These are phyloP conservation scores for Lablab purpureus DNA, from an alignment of 306 rosid genomes.

Conservation along the genomic window DNA sequence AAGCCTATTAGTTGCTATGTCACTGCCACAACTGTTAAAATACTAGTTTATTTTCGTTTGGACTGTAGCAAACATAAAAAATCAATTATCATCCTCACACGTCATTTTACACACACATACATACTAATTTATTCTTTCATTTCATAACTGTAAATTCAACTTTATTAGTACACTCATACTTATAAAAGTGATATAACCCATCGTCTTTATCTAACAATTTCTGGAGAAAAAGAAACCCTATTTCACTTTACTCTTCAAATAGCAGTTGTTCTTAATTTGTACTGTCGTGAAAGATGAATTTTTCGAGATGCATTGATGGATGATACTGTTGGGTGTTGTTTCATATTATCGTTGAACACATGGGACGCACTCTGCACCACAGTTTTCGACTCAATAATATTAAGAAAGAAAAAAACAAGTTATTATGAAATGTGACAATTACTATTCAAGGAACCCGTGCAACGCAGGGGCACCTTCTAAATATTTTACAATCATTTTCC, in stretches of 20 bases:
- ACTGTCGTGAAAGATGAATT: not conserved
- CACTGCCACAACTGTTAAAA: slow-evolving; percentile 53
- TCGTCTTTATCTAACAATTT: not conserved
- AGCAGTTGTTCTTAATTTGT: not conserved
- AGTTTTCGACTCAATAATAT: not conserved
- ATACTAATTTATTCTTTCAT: slow-evolving; percentile 16
- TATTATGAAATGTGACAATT: slow-evolving; percentile 17
- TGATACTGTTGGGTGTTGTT: not conserved
- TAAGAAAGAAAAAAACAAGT: not conserved
- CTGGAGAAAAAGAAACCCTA: not conserved
- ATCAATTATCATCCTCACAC: not conserved
- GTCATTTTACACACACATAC: slow-evolving; percentile 18
- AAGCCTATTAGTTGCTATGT: slow-evolving; percentile 60
- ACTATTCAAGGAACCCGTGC: slow-evolving; percentile 13
- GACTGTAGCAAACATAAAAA: slow-evolving; percentile 38
- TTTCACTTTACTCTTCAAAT: not conserved
- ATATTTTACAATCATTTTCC: not conserved
- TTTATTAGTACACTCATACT: not conserved
- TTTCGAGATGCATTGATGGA: not conserved
- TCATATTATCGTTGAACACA: not conserved
- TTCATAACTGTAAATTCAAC: not conserved
- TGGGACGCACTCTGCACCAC: not conserved
- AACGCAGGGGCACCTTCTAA: not conserved
- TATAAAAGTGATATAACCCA: not conserved
- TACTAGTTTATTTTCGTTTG: slow-evolving; percentile 34